A percentile compares a stretch with the other conserved stretches of the same genome.
Evolutionary conservation across 225 moss, liverwort and hornwort genomes (phyloP).

Genomic region (Ulota crispa): DNA sequence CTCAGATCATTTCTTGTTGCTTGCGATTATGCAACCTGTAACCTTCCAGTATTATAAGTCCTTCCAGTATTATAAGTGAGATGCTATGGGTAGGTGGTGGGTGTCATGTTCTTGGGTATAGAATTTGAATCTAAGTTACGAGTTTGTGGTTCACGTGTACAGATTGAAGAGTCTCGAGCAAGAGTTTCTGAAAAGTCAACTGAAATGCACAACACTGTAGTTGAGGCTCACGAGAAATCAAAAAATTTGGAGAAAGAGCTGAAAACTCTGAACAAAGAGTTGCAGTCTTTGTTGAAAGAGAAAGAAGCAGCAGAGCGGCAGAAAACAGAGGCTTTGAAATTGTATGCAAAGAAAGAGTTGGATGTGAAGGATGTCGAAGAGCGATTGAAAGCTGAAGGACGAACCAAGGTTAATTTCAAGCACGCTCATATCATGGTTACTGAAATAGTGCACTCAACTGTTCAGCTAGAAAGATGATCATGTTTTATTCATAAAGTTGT

Average conservation of each 20-base stretch:
- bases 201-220: conserved; percentile 87
- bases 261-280: conserved; percentile 73
- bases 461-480: neutral
- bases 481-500: neutral
- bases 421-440: neutral
- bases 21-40: neutral
- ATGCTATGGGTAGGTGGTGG: neutral
- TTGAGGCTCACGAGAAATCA: conserved; percentile 83
- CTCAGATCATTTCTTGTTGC: conserved; percentile 8
- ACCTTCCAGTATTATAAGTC: neutral
- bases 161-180: conserved; percentile 91
- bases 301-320: conserved; percentile 76
- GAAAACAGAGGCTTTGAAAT: conserved; percentile 73
- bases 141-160: conserved; percentile 29
- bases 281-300: conserved; percentile 70
- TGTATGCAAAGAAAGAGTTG: conserved; percentile 65
- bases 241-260: conserved; percentile 84
- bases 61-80: neutral
- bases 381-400: conserved; percentile 48
- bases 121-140: neutral
- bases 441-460: conserved; percentile 6
- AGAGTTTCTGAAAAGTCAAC: conserved; percentile 91
- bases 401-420: conserved; percentile 55
- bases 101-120: neutral
- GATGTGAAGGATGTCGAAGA: conserved; percentile 59